Percentiles rank a stretch among this genome's conserved stretches.
phyloP scores from a whole-genome alignment of 2,329 filamentous ascomycete genomes.

The Penicillium sp. region DNA sequence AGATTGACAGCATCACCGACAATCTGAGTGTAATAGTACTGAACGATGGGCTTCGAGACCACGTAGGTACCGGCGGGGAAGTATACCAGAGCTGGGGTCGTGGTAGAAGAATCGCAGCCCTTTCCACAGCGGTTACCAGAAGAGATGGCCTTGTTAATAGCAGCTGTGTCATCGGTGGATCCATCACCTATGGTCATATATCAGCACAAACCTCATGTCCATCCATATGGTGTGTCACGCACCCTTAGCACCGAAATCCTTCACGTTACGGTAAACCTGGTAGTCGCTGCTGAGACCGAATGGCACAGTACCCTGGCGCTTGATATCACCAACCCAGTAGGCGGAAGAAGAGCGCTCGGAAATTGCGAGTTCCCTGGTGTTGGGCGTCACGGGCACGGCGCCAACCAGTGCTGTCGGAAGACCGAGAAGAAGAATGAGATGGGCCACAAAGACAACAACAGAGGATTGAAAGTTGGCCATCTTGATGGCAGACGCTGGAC shows the following conservation, averaged over 20 bases:
- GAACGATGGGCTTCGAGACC: conserved; percentile 73
- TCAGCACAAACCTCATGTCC: background rate
- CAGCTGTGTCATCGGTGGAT: conserved; percentile 75
- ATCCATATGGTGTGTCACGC: conserved; percentile 32
- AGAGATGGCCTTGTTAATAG: conserved; percentile 81
- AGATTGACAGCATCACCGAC: conserved; percentile 72
- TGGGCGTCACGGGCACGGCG: conserved; percentile 29
- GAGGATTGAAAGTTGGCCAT: conserved; percentile 26
- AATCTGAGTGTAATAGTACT: conserved; percentile 92
- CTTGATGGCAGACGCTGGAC: conserved; percentile 27
- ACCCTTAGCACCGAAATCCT: conserved; percentile 71
- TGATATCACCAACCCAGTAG: conserved; percentile 72
- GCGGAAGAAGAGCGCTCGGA: conserved; percentile 34
- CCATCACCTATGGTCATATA: conserved; percentile 54
- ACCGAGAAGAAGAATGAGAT: conserved; percentile 34
- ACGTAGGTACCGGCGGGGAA: conserved; percentile 86
- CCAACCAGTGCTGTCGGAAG: conserved; percentile 27
- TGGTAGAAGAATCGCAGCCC: conserved; percentile 79
- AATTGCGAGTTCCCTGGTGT: conserved; percentile 8
- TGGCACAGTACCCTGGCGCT: conserved; percentile 66
- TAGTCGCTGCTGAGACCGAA: conserved; percentile 60
- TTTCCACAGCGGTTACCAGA: conserved; percentile 76
- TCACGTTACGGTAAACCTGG: conserved; percentile 74
- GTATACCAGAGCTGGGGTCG: conserved; percentile 83
- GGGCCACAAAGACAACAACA: conserved; percentile 28